Evolutionary conservation across 2,329 filamentous ascomycete species (phyloP).

Genomic region (Colletotrichum magnum): DNA sequence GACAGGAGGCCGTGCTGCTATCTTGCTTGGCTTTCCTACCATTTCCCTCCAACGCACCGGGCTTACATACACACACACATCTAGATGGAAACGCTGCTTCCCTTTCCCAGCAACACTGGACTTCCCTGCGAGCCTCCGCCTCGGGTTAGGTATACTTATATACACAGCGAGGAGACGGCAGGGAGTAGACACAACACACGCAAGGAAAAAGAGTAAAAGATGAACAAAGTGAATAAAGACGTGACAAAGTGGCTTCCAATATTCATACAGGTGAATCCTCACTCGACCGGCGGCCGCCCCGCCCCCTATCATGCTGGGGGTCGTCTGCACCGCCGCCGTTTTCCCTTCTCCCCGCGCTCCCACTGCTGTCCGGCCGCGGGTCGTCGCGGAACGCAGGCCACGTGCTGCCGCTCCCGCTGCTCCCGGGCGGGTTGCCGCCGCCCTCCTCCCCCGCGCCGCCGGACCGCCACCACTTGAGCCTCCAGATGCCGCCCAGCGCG

Average conservation of each 20-base stretch:
- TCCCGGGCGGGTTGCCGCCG: constrained; percentile 40
- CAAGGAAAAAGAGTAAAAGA: constrained; percentile 13
- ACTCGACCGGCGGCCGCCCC: constrained; percentile 16
- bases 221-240: constrained; percentile 38
- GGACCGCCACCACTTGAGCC: constrained; percentile 67
- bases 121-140: too few species aligned
- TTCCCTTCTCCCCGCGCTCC: constrained; percentile 23
- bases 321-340: constrained; percentile 12
- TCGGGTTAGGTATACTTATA: too few species aligned
- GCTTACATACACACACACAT: too few species aligned
- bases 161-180: background rate
- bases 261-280: constrained; percentile 53
- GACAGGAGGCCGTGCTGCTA: too few species aligned
- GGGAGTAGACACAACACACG: background rate
- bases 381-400: constrained; percentile 43
- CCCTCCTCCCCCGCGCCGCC: constrained; percentile 40
- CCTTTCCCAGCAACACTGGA: too few species aligned
- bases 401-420: constrained; percentile 30
- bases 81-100: too few species aligned
- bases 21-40: too few species aligned
- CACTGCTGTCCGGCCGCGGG: constrained; percentile 33
- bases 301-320: constrained; percentile 30
- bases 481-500: constrained; percentile 66
- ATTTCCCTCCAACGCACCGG: too few species aligned
- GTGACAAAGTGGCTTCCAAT: constrained; percentile 22